Evolutionary conservation across 257 asterid species (phyloP), one percentile per base, ranked within the genome.

Genomic region (Salvia miltiorrhiza): DNA sequence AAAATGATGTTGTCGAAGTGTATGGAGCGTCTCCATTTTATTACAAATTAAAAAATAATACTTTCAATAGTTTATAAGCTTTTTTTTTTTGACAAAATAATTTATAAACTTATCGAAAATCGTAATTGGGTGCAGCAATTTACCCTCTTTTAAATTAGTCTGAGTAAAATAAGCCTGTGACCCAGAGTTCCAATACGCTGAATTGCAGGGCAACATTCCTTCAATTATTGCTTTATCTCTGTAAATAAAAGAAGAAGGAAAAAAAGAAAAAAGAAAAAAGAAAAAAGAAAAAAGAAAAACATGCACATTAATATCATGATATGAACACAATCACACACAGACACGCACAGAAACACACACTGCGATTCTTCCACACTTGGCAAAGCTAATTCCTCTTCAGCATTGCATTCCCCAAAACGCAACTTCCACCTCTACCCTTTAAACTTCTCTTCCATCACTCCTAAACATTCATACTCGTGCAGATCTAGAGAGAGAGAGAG

Each of bases 321-420:
- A 67, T 66, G 56, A 68, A 75, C 67, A 75, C 56, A 11, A 17
- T 3, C 57, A 69, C 53, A 44, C 33, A 12, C 33, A 59, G 52
- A 68, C 35, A 35, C 48, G n/a, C 48, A 11, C 17, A 64, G 19
- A 63, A n/a, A 44, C 43, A 70, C 63, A 59, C 69, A 40, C 79
- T 41, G 40, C 73, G 78, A 77, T 82, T 78, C 84, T 76, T 76
- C 77, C 70, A 41, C 73, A 49, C 65, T 65, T 74, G 76, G 44
- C 55, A 69, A 67, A 84, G 79, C 81, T 71, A 70, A 66, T 79
- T 75, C 69, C 86, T 77, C 84, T 79, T 80, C 80, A 85, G 55
- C 60, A 64, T 53, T 79, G 71, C 65, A 50, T 63, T 56, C 76
- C 61, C 73, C 70, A 76, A 49, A 53, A 76, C 78, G 76, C 81